A percentile compares a stretch with the other conserved stretches of the same genome.
These are phyloP conservation scores for Dactylorhiza incarnata DNA, from an alignment of 106 monocot genomes.

Conservation along the genomic window DNA sequence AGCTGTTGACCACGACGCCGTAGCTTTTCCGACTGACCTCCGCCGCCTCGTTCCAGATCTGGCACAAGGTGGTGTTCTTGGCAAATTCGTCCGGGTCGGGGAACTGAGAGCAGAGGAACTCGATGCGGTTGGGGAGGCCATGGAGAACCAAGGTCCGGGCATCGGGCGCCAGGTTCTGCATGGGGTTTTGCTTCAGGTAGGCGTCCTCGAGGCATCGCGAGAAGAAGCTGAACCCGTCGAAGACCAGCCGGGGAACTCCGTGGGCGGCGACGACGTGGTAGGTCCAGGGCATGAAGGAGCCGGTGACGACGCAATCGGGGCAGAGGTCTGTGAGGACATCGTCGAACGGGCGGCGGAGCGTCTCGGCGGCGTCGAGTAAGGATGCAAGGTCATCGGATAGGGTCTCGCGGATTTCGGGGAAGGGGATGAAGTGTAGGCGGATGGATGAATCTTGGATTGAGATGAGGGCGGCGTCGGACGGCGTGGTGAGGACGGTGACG, in stretches of 20 bases:
- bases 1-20: slow-evolving; percentile 27
- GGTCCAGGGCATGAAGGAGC: slow-evolving; percentile 27
- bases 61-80: slow-evolving; percentile 6
- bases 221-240: slow-evolving; percentile 25
- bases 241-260: slow-evolving; percentile 24
- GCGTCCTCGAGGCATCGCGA: not conserved
- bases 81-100: not conserved
- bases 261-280: slow-evolving; percentile 6
- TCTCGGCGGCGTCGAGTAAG: not conserved
- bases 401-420: no score
- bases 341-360: slow-evolving; percentile 11
- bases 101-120: slow-evolving; percentile 13
- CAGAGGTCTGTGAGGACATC: slow-evolving; percentile 3
- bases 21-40: slow-evolving; percentile 11
- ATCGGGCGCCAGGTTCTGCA: not conserved
- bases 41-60: not conserved
- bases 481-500: no score
- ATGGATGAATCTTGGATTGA: no score
- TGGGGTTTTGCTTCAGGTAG: not conserved
- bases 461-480: no score
- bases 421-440: no score
- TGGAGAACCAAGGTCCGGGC: slow-evolving; percentile 9
- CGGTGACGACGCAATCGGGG: slow-evolving; percentile 42
- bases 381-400: not conserved
- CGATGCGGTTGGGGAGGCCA: slow-evolving; percentile 25